Evolutionary conservation across 768 basidiomycete species (phyloP), one percentile per base, ranked within the genome.

Genomic region (Lactarius deliciosus): DNA sequence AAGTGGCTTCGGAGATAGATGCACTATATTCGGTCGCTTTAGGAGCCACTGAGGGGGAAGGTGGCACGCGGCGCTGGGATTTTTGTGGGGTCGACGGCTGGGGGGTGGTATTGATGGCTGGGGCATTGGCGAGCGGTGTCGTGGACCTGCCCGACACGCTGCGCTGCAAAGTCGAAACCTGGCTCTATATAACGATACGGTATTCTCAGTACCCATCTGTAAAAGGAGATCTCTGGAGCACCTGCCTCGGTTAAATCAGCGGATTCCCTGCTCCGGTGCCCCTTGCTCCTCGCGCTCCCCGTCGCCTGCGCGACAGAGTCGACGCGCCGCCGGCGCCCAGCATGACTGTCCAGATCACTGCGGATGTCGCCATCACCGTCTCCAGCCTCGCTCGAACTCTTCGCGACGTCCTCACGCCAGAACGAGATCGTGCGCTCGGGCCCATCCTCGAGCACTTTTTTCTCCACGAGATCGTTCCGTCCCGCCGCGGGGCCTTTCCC

Each of bases 351-450:
- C 61, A 63, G 68, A 28, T 70, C 72, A 56, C 70, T 72, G 25
- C 65, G 55, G 13, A 50, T 55, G 1, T 71, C 68, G 18, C 20
- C 30, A 2, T 56, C 64, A 10, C 47, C 28, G 11, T 61, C 65
- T 1, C 34, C 68, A 8, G 57, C 63, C 34, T 69, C 73, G 32
- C 60, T 70, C 36, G 64, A 65, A 57, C 73, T 74, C 70, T 74
- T 71, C 55, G 76, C 76, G 28, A 78, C 77, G 2, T 66, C 64
- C 69, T 77, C 76, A 50, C 77, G 73, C 77, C 77, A 78, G 15
- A 77, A 61, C 34, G 77, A 74, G 59, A 78, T 75, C n/a, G 75
- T 77, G 55, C 75, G 74, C 60, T 73, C 68, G 13, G 77, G 75
- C 50, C 74, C 74, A 62, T 78, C 77, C 65, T 77, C 77, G 45